A percentile compares a stretch with the other conserved stretches of the same genome.
Conservation (phyloP, 129 eudicot genomes). For the Pseudognaphalium luteoalbum region DNA sequence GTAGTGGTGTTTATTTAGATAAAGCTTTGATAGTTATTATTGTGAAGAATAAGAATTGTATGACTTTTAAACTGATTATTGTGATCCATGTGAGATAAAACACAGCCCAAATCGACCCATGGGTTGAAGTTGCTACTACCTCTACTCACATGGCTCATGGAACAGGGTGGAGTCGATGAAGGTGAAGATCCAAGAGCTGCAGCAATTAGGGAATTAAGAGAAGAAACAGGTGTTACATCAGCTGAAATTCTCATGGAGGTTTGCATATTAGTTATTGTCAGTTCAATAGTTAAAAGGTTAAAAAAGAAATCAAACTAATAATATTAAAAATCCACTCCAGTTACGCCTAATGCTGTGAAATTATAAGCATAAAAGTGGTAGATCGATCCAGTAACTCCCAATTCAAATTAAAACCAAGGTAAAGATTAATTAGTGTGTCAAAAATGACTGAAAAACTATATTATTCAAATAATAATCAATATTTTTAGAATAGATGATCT, state of each 20-base stretch:
- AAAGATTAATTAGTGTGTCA: background rate
- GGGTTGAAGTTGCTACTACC: background rate
- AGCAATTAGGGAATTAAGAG: constrained; percentile 87
- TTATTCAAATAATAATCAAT: background rate
- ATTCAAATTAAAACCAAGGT: background rate
- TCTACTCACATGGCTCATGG: constrained; percentile 4
- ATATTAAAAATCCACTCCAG: background rate
- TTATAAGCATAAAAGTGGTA: background rate
- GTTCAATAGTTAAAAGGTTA: background rate
- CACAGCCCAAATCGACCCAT: background rate
- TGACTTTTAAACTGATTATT: background rate
- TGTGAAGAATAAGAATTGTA: background rate
- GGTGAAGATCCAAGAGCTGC: constrained; percentile 90
- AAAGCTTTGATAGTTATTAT: background rate
- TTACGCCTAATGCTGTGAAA: background rate
- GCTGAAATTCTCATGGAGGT: constrained; percentile 93
- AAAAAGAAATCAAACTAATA: background rate
- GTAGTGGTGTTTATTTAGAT: background rate
- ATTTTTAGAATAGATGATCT: background rate
- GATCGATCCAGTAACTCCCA: background rate
- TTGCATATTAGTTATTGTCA: constrained; percentile 16
- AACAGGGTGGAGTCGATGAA: constrained; percentile 94
- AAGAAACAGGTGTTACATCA: constrained; percentile 96
- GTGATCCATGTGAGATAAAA: background rate
- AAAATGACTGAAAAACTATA: background rate